Evolutionary conservation across 495 filamentous ascomycete genomes (phyloP), one percentile per base, ranked within the genome.

Genomic region (Pseudoneurospora amorphoporcata): DNA sequence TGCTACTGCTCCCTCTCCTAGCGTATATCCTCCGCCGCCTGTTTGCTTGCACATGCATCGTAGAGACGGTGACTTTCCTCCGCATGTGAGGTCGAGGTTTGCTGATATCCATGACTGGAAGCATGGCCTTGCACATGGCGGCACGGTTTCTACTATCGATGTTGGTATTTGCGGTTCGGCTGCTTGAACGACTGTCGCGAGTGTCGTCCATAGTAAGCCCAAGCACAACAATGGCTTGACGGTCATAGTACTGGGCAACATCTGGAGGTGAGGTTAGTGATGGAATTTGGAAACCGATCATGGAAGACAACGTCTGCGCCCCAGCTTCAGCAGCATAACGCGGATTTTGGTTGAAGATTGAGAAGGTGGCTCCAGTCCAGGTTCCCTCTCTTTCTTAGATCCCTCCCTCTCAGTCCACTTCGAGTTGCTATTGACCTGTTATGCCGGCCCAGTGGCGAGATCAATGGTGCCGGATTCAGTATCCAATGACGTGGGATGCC

Each of bases 1-100:
- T 72, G 87, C 85, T 71, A 92, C 77, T 9, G 87, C 89, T 8
- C 85, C 90, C 79, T 93, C 91, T 12, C 91, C 91, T 68, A 94
- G 71, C 0, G 91, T 92, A 72, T 90, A 90, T 39, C 89, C 90
- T 71, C 85, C 86, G 12, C 75, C 78, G n/a, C 87, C 90, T 65
- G 83, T 83, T 45, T 85, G 84, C 42, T 82, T 80, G 76, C 92
- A 94, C 9, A 93, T 82, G 76, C 91, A 93, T 73, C 82, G 80
- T 73, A 92, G 77, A 47, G 88, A 82, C 41, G 84, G 83, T 23
- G 80, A 80, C 69, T 76, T 75, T n/a, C 83, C 82, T 77, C 87
- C 90, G 72, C 76, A 77, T 71, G 80, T 80, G 16, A 75, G 75
- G 58, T 84, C 83, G 75, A 89, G 92, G 78, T 91, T 87, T 71